phyloP scores from a whole-genome alignment of 1,284 basidiomycete species.

The Tylopilus sp. region DNA sequence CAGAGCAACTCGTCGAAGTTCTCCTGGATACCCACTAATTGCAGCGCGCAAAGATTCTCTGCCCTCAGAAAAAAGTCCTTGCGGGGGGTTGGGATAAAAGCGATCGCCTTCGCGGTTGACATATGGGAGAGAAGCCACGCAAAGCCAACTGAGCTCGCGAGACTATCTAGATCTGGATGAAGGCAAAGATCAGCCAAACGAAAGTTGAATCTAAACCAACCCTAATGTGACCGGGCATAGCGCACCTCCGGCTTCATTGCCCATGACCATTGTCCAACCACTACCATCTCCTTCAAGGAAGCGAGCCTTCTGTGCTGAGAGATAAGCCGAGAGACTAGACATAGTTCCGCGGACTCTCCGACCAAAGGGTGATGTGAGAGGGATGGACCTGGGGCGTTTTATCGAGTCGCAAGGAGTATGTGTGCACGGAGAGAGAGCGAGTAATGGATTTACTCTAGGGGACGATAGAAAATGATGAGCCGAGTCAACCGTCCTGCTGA shows the following conservation, averaged over 20 bases:
- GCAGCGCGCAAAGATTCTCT: constrained; percentile 81
- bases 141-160: constrained; percentile 80
- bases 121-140: constrained; percentile 59
- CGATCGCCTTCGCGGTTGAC: constrained; percentile 45
- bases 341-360: constrained; percentile 15
- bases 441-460: background rate
- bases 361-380: background rate
- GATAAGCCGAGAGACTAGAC: constrained; percentile 36
- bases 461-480: background rate
- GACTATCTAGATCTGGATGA: constrained; percentile 76
- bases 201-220: background rate
- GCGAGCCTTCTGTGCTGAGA: constrained; percentile 37
- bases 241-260: constrained; percentile 90
- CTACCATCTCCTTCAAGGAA: constrained; percentile 42
- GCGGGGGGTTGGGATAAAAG: constrained; percentile 71
- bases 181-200: constrained; percentile 1
- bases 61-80: constrained; percentile 75
- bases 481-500: background rate
- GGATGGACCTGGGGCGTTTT: background rate
- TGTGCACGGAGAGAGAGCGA: background rate
- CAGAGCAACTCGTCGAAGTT: constrained; percentile 53
- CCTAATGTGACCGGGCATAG: background rate
- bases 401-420: background rate
- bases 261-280: constrained; percentile 83
- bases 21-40: constrained; percentile 49